A percentile compares a stretch with the other conserved stretches of the same genome.
Evolutionary conservation across 208 protist species (phyloP).

Genomic region (Trypanosoma platydactyli): DNA sequence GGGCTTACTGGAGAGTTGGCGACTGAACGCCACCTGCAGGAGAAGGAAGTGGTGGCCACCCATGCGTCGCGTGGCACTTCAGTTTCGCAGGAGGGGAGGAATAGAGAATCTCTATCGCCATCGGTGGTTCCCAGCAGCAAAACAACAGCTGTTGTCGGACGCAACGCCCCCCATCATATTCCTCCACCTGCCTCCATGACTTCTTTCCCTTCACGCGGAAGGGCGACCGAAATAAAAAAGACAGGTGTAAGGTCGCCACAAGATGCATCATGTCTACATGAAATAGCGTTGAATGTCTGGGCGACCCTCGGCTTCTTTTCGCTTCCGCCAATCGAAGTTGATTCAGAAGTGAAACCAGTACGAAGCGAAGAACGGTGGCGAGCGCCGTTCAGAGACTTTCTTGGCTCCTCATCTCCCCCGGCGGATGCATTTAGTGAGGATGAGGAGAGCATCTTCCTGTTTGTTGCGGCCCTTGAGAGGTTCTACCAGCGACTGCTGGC

Average conservation of each 20-base stretch:
- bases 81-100: not conserved
- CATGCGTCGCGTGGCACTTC: not conserved
- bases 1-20: not conserved
- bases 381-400: not conserved
- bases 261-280: conserved; percentile 32
- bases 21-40: conserved; percentile 2
- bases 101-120: not conserved
- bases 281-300: conserved; percentile 49
- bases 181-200: not conserved
- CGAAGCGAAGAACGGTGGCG: not conserved
- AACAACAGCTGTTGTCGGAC: not conserved
- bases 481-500: conserved; percentile 10
- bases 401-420: not conserved
- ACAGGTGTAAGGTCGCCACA: conserved; percentile 2
- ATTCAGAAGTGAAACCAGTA: not conserved
- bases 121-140: no score
- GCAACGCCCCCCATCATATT: not conserved
- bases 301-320: conserved; percentile 51
- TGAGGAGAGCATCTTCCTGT: conserved; percentile 18
- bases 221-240: not conserved
- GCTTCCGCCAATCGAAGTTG: conserved; percentile 18
- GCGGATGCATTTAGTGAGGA: conserved; percentile 1
- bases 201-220: not conserved
- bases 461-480: conserved; percentile 10
- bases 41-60: not conserved